Evolutionary conservation across 176 grass and related monocot species (phyloP).

Genomic region (Musa itinerans): DNA sequence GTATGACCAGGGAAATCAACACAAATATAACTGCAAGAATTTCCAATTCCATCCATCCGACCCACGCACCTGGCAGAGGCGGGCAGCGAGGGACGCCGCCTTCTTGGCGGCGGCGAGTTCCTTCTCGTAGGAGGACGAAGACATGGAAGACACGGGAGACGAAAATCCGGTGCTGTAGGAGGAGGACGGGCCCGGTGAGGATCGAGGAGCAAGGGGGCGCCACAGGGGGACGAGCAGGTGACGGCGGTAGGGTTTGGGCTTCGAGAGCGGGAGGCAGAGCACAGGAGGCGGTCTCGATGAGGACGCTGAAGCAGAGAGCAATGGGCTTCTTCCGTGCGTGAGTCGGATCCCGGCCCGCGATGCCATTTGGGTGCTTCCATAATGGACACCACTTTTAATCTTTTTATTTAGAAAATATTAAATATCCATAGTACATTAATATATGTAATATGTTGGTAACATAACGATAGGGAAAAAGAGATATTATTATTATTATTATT

Average conservation of each 20-base stretch:
- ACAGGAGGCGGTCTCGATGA: background rate
- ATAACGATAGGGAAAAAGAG: no score
- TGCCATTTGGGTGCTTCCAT: background rate
- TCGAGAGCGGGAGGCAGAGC: background rate
- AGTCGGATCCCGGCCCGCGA: background rate
- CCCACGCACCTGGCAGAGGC: slow-evolving; percentile 64
- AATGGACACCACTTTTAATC: no score
- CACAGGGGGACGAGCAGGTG: background rate
- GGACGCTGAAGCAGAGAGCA: background rate
- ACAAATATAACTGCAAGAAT: no score
- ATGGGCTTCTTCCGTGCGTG: background rate
- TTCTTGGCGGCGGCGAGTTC: slow-evolving; percentile 91
- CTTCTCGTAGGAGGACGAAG: slow-evolving; percentile 43
- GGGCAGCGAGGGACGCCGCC: slow-evolving; percentile 68
- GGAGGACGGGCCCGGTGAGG: slow-evolving; percentile 1
- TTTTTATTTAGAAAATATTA: no score
- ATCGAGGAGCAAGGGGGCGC: background rate
- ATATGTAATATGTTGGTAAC: no score
- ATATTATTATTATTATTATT: no score
- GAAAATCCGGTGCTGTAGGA: background rate
- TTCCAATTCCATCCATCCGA: background rate
- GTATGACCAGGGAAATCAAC: no score
- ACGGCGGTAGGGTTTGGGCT: background rate
- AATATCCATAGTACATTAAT: no score
- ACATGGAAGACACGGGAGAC: slow-evolving; percentile 12